Evolutionary conservation across 2,329 filamentous ascomycete genomes (phyloP), one percentile per base, ranked within the genome.

Genomic region (Thermomyces lanuginosus): DNA sequence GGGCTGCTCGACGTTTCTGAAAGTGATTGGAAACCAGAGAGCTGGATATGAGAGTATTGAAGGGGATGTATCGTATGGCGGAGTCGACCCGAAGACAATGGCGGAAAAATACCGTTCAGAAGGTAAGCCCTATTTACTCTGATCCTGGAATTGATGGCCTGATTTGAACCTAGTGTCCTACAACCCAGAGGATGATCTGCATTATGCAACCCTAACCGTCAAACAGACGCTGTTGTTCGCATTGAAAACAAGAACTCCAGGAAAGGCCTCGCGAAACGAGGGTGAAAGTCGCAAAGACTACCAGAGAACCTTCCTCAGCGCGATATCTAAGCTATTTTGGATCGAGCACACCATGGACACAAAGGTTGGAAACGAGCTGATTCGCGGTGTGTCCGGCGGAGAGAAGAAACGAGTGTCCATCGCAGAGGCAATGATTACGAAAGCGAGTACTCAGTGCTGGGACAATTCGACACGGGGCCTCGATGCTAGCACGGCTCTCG

Each of bases 341-440:
- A 69, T 83, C 16, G 69, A 68, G 18, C 76, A 83, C 40, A 78
- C 75, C 0, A 60, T 76, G 39, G 64, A 73, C 33, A 83, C 78
- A 5, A 76, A 74, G 39, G 74, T 84, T 8, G 79, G 79, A 5
- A 72, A 81, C 33, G 75, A 81, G 38, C 70, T 76, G 22, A 63
- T 83, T 7, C 69, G 76, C 1, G 79, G 79, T 25, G 66, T 79
- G 1, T 73, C 66, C 5, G 76, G 75, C 14, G 75, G 76, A 19
- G 75, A 80, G 46, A 61, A 73, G 30, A 84, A 89, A 56, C 72
- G 82, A 46, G 80, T 91, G 4, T 78, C 72, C 22, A 82, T 89
- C 34, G 78, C 76, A 1, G 80, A 89, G 50, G 80, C 79, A 37
- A 65, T 76, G 33, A 58, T 83, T 7, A 73, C 73, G 9, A 55